Base-by-base conservation (phyloP, 768 basidiomycete species). In the Termitomyces sp. region DNA sequence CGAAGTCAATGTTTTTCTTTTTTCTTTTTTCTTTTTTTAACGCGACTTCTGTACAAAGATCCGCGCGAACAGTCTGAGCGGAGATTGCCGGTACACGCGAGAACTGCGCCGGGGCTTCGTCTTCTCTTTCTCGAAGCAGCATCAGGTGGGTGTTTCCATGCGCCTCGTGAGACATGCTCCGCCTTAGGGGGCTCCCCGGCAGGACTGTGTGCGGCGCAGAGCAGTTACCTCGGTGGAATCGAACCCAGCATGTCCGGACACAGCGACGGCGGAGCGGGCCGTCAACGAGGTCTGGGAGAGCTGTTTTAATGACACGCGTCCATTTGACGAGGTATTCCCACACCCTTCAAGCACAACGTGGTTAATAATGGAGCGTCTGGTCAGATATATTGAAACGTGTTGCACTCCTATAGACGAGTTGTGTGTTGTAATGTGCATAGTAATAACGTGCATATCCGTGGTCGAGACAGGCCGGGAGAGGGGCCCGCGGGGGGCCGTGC, bases 201-300 rank as follows among this genome's bases (percentile, higher is more conserved):
- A 96, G 94, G 86, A 85, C 13, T 98, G 96, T 66, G 93, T 97
- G 22, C 88, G 94, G 52, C 83, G 95, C 39, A 81, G 94, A 60
- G 93, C 96, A 8, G 77, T 92, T 12, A 69, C 87, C 36, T 96
- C 94, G 3, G 92, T 99, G 2, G 74, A 77, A 39, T 82, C 81
- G 18, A 95, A 98, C 69, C 87, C 92, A 13, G 77, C 80, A 22
- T 98, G 95, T 68, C 86, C 86, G 1, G 83, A 88, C 65, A 71
- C 77, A 39, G 90, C 79, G 5, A 76, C 88, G 26, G 96, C 95
- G 13, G 93, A 94, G 69, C 81, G 82, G 57, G 94, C 86, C 1
- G 95, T 98, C 47, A 97, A 98, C 63, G 92, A 97, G 69, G 96
- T 96, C 34, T 99, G 92, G 90, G 94, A 94, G 66, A 94, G 92